Evolutionary conservation across 2,329 filamentous ascomycete species (phyloP), one percentile per base, ranked within the genome.

Genomic region (Colletotrichum orchidophilum): DNA sequence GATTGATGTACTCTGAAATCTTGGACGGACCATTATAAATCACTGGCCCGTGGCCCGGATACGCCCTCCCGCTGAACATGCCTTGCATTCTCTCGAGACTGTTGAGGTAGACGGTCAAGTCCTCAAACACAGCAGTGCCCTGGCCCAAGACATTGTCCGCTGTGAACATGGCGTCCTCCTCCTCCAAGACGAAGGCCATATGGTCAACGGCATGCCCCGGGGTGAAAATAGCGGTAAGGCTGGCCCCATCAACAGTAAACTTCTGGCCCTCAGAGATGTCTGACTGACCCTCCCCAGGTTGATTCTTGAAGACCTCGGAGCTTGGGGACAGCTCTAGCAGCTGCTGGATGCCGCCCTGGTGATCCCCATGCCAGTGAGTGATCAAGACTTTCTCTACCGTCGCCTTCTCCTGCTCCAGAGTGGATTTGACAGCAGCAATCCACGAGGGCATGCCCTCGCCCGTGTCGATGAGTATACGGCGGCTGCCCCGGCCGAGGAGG

Each of bases 331-430:
- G 78, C 15, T 83, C 80, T 21, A 91, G 83, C 1, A 98, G 84
- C 76, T 97, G 91, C 3, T 83, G 79, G 27, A 98, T 88, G 8
- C 96, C 96, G 27, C 91, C 89, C 7, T 91, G 87, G 78, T 99
- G 96, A 78, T 99, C 96, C 52, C 84, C 88, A 78, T 99, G 96
- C 94, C 95, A 97, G 80, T 99, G 96, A 0, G 95, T 97, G 59
- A 99, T 85, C 26, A 99, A 85, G 0, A 91, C 91, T 21, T 86
- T 84, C n/a, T 89, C 85, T 27, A 98, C 84, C 0, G 85, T 88
- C 24, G 92, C 92, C 27, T 91, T 87, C 79, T 97, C 93, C 27
- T 89, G 82, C 7, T 85, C 80, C 3, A 98, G 86, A 0, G 92
- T 89, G 4, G 85, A 82, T 73, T 88, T 87, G 42, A 99, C 82